These are phyloP conservation scores for Allomyces arbusculus DNA, from an alignment of 192 early-diverging fungal species.

Conservation along the genomic window DNA sequence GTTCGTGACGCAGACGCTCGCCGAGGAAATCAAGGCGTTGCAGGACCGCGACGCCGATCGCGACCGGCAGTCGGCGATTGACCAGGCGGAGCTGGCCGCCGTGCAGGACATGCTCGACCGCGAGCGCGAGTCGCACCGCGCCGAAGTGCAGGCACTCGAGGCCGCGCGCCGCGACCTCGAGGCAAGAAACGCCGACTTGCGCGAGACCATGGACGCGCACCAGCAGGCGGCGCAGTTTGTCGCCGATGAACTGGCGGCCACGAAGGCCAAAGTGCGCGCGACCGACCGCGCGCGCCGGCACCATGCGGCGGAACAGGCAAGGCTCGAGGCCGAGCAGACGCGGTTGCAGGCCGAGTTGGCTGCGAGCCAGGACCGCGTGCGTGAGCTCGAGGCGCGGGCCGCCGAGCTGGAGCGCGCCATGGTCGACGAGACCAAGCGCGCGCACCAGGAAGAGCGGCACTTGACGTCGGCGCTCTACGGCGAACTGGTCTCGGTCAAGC, in stretches of 20 bases:
- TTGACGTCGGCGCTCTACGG: constrained; percentile 12
- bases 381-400: too few species aligned
- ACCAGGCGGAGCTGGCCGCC: constrained; percentile 47
- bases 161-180: constrained; percentile 71
- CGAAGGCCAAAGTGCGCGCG: constrained; percentile 44
- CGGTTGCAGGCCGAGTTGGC: background rate
- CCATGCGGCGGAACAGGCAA: constrained; percentile 49
- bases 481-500: constrained; percentile 28
- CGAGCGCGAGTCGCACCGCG: constrained; percentile 66
- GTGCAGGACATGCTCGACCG: constrained; percentile 56
- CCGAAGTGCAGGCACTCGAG: constrained; percentile 66
- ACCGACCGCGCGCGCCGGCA: constrained; percentile 45
- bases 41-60: constrained; percentile 31
- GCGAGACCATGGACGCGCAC: constrained; percentile 48
- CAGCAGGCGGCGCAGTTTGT: constrained; percentile 57
- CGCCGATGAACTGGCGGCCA: constrained; percentile 60
- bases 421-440: too few species aligned
- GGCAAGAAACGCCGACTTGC: constrained; percentile 62
- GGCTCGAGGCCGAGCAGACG: constrained; percentile 43
- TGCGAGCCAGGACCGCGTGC: too few species aligned
- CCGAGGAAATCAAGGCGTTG: constrained; percentile 48
- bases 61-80: constrained; percentile 17
- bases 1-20: constrained; percentile 34
- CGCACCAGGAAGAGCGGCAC: too few species aligned
- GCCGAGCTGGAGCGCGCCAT: constrained; percentile 14